A percentile compares a stretch with the other conserved stretches of the same genome.
These are phyloP conservation scores for Rhododendron ferrugineum DNA, from an alignment of 148 eudicot genomes.

Conservation along the genomic window DNA sequence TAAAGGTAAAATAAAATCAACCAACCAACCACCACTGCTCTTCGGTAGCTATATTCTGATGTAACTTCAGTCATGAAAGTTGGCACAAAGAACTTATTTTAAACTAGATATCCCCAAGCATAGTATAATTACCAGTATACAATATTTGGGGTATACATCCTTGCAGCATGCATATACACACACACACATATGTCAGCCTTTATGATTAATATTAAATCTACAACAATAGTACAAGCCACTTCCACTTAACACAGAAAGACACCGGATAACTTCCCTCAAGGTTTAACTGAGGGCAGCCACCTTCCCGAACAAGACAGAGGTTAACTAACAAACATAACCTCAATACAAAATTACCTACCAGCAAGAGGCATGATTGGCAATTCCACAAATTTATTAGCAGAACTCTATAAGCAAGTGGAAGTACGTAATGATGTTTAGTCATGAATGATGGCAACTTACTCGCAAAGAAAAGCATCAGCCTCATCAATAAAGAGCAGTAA, in stretches of 20 bases:
- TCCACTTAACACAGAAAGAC: background rate
- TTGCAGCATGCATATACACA: background rate
- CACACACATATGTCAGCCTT: background rate
- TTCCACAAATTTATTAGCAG: background rate
- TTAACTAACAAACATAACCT: background rate
- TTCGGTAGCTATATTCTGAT: background rate
- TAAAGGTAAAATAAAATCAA: background rate
- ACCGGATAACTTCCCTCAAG: background rate
- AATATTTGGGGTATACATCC: background rate
- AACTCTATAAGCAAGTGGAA: slow-evolving; percentile 1
- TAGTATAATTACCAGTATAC: background rate
- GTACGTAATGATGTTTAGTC: background rate
- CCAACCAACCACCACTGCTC: background rate
- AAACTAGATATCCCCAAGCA: background rate
- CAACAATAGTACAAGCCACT: background rate
- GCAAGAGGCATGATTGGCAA: background rate
- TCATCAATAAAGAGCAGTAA: slow-evolving; percentile 89
- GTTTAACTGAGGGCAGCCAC: background rate
- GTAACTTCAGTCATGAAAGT: background rate
- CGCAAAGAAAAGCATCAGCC: slow-evolving; percentile 97
- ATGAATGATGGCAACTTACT: slow-evolving; percentile 50
- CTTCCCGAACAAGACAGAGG: background rate
- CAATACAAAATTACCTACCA: background rate
- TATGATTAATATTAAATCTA: background rate
- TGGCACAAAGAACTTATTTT: background rate